Evolutionary conservation across 305 asterid species (phyloP).

Genomic region (Withania somnifera): DNA sequence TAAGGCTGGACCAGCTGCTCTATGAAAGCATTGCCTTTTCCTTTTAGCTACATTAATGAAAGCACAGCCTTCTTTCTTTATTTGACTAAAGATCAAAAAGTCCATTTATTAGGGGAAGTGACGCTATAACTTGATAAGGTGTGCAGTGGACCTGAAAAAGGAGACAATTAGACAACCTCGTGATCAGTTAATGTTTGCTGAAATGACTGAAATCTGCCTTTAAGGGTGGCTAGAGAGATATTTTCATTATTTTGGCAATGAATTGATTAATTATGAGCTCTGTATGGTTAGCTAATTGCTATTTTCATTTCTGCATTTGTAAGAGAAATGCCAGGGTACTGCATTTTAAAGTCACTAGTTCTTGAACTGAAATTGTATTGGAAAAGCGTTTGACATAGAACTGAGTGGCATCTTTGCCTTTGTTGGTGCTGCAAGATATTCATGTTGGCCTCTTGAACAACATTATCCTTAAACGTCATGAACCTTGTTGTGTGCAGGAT

Average conservation of each 20-base stretch:
- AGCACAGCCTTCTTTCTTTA: neutral
- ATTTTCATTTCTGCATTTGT: neutral
- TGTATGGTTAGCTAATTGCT: neutral
- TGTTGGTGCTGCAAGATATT: neutral
- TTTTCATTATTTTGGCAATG: neutral
- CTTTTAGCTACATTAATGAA: neutral
- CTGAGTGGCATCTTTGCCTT: neutral
- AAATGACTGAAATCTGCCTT: neutral
- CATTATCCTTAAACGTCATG: neutral
- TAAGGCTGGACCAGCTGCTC: neutral
- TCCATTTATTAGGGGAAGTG: neutral
- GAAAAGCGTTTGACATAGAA: neutral
- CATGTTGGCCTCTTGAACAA: neutral
- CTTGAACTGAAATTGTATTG: neutral
- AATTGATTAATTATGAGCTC: neutral
- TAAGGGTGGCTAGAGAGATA: neutral
- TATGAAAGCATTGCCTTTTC: neutral
- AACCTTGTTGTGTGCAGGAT: slow-evolving; percentile 39
- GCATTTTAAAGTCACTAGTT: neutral
- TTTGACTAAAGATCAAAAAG: neutral
- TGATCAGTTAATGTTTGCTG: neutral
- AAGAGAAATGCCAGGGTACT: neutral
- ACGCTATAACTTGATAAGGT: neutral
- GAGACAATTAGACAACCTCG: neutral
- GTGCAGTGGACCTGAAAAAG: neutral